Evolutionary conservation across 352 stramenopile genomes (phyloP), one percentile per base, ranked within the genome.

Genomic region (Peronospora belbahrii): DNA sequence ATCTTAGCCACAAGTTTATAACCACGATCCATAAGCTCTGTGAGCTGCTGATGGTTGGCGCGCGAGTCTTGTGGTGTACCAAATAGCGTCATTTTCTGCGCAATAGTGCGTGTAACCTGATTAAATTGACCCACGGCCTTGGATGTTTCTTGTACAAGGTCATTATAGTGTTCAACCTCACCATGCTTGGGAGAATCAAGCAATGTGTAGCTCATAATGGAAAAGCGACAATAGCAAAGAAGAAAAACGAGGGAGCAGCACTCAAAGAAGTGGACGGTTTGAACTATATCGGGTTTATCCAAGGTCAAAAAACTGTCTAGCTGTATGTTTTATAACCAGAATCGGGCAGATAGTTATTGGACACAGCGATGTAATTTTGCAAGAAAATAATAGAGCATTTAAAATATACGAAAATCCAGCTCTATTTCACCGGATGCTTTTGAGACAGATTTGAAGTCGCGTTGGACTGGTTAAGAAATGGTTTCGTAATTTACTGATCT

Each of bases 11-110:
- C 69, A 30, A 81, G 59, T 39, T 80, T 78, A 48, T 83, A 79
- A 41, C 73, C 73, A 27, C 67, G 66, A 48, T 81, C 65, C 31
- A 64, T 65, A 32, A 83, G 62, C 47, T 85, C 68, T 43, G 59
- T 78, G 41, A 83, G 63, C 59, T 83, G 59, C 42, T 75, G 63
- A 51, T 83, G 70, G 64, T 76, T 85, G 31, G 67, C 56, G 24
- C 65, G 67, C 37, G 64, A 77, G 53, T 82, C 70, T 40, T 83
- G 68, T 25, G 65, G 53, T 15, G 70, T 79, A 24, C 68, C 66
- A 43, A 80, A 76, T 20, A 85, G 63, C 43, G 60, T 52, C 56
- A 85, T 73, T 57, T 85, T 85, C 60, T 85, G 69, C 42, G 71
- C 56, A 40, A 82, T 77, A 25, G 59, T 61, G 44, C 70, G 69